phyloP scores from a whole-genome alignment of 495 filamentous ascomycete genomes.

The Aspergillus kassunensis region DNA sequence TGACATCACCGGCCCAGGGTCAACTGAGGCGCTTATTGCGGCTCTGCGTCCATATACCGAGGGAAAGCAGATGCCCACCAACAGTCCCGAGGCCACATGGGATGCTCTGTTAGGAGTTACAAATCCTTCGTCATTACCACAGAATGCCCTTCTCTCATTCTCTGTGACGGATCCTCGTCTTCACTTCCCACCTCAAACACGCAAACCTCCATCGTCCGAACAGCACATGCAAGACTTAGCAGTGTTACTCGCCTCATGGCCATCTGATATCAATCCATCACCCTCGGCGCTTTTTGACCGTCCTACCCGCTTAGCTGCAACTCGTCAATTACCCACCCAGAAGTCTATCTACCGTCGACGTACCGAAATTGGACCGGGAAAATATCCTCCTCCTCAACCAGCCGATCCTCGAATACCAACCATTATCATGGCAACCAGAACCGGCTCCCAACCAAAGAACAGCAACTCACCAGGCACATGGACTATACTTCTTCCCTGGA shows the following conservation, averaged over 20 bases:
- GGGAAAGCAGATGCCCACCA: conserved; percentile 19
- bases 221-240: conserved; percentile 47
- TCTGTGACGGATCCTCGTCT: conserved; percentile 75
- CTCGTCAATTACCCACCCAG: conserved; percentile 69
- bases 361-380: conserved; percentile 59
- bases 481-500: conserved; percentile 89
- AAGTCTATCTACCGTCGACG: conserved; percentile 86
- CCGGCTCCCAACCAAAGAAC: conserved; percentile 28
- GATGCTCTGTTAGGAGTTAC: conserved; percentile 62
- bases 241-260: conserved; percentile 63
- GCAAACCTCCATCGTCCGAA: conserved; percentile 31
- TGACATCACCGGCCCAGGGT: conserved; percentile 77
- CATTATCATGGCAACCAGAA: conserved; percentile 60
- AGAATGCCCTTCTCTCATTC: conserved; percentile 69
- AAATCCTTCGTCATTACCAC: conserved; percentile 72
- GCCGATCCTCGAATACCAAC: conserved; percentile 83
- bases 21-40: conserved; percentile 74
- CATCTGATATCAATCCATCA: conserved; percentile 54
- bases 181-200: conserved; percentile 55
- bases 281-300: conserved; percentile 66
- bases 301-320: conserved; percentile 54
- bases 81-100: conserved; percentile 56
- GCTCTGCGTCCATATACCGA: conserved; percentile 57
- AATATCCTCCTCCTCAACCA: conserved; percentile 50
- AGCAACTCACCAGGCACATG: conserved; percentile 63